Conservation (phyloP, 2,329 filamentous ascomycete genomes). For the Penicillium nordicum region DNA sequence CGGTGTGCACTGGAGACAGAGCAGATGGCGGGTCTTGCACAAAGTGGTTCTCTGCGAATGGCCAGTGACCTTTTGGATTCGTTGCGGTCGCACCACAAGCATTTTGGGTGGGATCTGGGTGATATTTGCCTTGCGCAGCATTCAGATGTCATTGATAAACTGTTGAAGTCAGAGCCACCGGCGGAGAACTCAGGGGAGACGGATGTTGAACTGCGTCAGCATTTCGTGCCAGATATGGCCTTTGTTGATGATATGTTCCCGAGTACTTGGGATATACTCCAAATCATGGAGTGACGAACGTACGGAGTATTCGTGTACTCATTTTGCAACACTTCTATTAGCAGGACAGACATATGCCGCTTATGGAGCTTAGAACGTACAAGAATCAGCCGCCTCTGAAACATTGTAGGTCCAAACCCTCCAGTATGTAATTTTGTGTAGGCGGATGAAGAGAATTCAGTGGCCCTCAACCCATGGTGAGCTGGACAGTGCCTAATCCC, state of each 20-base stretch:
- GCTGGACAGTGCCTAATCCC: too few relatives aligned
- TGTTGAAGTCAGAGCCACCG: conserved; percentile 13
- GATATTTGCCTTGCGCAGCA: conserved; percentile 52
- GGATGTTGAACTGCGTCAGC: conserved; percentile 1
- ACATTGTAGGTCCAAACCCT: too few relatives aligned
- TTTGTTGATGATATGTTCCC: conserved; percentile 12
- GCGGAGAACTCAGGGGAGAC: neutral
- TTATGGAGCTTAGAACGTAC: too few relatives aligned
- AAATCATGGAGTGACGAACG: neutral
- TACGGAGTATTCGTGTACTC: neutral
- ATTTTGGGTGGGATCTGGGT: conserved; percentile 49
- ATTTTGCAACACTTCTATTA: neutral
- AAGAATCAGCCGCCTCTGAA: too few relatives aligned
- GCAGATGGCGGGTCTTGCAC: conserved; percentile 14
- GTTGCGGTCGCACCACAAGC: conserved; percentile 41
- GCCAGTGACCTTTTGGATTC: conserved; percentile 43
- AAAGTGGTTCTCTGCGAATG: conserved; percentile 40
- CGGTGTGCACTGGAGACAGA: conserved; percentile 46
- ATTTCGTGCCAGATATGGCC: conserved; percentile 7
- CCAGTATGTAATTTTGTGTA: too few relatives aligned
- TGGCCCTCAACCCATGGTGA: too few relatives aligned
- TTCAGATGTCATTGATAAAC: conserved; percentile 47
- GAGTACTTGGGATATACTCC: conserved; percentile 12
- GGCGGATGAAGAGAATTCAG: too few relatives aligned
- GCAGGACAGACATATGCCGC: too few relatives aligned